These are phyloP conservation scores for Rhodotorula diobovata DNA, from an alignment of 768 basidiomycete genomes.

Conservation along the genomic window DNA sequence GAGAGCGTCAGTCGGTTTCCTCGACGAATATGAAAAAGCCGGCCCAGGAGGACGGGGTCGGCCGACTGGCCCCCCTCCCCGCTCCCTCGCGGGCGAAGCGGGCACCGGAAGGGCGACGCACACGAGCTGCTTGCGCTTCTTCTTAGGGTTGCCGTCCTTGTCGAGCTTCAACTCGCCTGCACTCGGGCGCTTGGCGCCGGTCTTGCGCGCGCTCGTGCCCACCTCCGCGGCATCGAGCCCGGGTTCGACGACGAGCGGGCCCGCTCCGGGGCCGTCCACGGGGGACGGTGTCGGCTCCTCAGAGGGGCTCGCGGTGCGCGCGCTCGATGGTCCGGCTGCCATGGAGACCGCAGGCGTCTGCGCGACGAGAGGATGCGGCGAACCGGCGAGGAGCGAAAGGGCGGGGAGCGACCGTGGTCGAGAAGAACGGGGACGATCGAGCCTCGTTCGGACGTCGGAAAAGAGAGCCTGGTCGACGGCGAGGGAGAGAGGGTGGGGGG, in stretches of 20 bases:
- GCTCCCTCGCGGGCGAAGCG: too few relatives aligned
- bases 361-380: background rate
- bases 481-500: too few relatives aligned
- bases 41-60: too few relatives aligned
- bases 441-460: background rate
- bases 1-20: too few relatives aligned
- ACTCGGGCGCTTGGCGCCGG: background rate
- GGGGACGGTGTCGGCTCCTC: background rate
- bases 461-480: too few relatives aligned
- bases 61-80: too few relatives aligned
- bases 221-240: background rate
- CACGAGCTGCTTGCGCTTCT: conserved; percentile 36
- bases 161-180: conserved; percentile 3
- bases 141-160: conserved; percentile 30
- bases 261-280: background rate
- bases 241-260: background rate
- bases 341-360: background rate
- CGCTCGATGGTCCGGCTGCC: background rate
- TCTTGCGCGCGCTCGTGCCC: background rate
- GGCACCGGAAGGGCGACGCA: background rate
- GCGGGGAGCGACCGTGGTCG: too few relatives aligned
- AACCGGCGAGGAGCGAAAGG: too few relatives aligned
- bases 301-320: background rate
- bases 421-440: too few relatives aligned
- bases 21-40: too few relatives aligned